Base-by-base conservation (phyloP, 2,329 filamentous ascomycete genomes). In the Pseudogymnoascus sp. region DNA sequence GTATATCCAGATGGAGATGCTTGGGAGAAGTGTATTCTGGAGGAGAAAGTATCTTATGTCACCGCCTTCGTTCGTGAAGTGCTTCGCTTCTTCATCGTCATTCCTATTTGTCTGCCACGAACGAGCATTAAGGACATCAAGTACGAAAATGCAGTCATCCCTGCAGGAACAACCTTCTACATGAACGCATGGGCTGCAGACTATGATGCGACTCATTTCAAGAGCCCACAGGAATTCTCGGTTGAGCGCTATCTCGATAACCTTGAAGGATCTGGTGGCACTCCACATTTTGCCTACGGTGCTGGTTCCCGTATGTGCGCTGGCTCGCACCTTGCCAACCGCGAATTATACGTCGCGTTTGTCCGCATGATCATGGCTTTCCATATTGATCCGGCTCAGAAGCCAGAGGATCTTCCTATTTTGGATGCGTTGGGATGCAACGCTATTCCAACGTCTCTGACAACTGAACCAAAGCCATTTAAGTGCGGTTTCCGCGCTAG, bases 151-250 rank as follows among this genome's bases (percentile, higher is more conserved):
- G 78, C 84, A 0, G 76, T 81, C 1, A 89, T 95, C 39, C 90
- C 90, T 0, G 82, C 88, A 0, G 88, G 88, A 1, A 92, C 88
- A 0, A 90, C 87, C 1, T 91, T 93, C 69, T 91, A 92, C 75
- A 88, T 93, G 88, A 92, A 88, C 69, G 86, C 88, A 8, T 91
- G 87, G 74, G 87, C 86, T 0, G 89, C 88, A 26, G 82, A 92
- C 74, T 90, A 90, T 73, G 89, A 92, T 71, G 79, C 81, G 4
- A 73, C 76, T 0, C 88, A 90, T 71, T 92, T 90, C 77, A 83
- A 85, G 66, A 73, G 83, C 29, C 83, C 89, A 0, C 66, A 80
- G 29, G 75, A 77, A 5, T 91, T 92, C 73, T 77, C 84, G n/a
- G 86, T 88, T 0, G 88, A 91, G 67, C 83, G 89, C 26, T 92